These are phyloP conservation scores for Globisporangium ultimum DNA, from an alignment of 352 stramenopile genomes.

Conservation along the genomic window DNA sequence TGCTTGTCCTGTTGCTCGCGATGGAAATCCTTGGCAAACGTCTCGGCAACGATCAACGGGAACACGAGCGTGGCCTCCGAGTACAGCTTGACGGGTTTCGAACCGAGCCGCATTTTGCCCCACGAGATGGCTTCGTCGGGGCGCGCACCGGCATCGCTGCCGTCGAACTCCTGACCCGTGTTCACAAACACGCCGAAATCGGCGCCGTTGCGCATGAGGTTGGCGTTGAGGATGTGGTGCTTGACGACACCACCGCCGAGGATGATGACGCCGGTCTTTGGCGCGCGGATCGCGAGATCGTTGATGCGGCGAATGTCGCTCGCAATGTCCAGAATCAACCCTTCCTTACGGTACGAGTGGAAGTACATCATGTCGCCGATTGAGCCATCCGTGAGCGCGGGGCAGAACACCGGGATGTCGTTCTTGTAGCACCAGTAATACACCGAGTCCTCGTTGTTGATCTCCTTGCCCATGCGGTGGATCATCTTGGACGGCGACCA, in stretches of 20 bases:
- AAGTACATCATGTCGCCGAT: conserved; percentile 99
- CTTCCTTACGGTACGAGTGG: conserved; percentile 98
- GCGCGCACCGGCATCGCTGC: conserved; percentile 96
- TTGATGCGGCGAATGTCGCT: conserved; percentile 98
- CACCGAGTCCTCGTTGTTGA: conserved; percentile 97
- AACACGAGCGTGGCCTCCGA: conserved; percentile 98
- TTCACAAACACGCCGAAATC: conserved; percentile 99
- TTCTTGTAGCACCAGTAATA: conserved; percentile 99
- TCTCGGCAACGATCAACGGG: conserved; percentile 98
- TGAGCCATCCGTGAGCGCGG: conserved; percentile 98
- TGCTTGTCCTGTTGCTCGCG: conserved; percentile 31
- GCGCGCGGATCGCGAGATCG: conserved; percentile 94
- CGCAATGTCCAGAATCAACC: conserved; percentile 97
- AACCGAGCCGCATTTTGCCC: conserved; percentile 96
- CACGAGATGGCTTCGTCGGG: conserved; percentile 99
- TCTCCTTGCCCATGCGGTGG: conserved; percentile 94
- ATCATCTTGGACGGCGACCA: conserved; percentile 99
- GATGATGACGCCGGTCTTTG: conserved; percentile 97
- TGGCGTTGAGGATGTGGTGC: conserved; percentile 99
- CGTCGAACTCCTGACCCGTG: conserved; percentile 98
- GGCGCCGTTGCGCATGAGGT: conserved; percentile 99
- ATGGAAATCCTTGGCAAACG: conserved; percentile 96
- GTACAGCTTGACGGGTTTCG: conserved; percentile 96
- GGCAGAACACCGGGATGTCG: conserved; percentile 99
- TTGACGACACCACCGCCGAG: conserved; percentile 98